phyloP scores from a whole-genome alignment of 2,329 filamentous ascomycete genomes.

The Drechslerella coelobrocha region DNA sequence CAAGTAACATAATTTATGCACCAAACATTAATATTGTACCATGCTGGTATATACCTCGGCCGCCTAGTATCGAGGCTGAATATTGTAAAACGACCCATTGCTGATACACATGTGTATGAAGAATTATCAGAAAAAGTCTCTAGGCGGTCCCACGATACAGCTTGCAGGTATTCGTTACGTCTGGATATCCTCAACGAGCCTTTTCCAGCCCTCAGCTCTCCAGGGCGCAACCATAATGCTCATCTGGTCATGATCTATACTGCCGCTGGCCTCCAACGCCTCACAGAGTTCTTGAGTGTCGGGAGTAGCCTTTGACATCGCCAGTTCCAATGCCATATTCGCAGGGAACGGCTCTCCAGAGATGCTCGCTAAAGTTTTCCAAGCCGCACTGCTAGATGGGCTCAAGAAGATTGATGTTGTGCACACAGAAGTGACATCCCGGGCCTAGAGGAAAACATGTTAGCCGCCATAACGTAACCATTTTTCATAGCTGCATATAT shows the following conservation, averaged over 20 bases:
- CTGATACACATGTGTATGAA: no score
- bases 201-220: conserved; percentile 70
- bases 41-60: no score
- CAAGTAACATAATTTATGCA: no score
- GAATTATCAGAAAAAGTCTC: no score
- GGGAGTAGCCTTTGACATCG: conserved; percentile 71
- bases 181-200: conserved; percentile 59
- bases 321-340: conserved; percentile 83
- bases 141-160: no score
- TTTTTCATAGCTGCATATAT: neutral
- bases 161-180: conserved; percentile 7
- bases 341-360: conserved; percentile 65
- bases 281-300: conserved; percentile 72
- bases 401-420: conserved; percentile 74
- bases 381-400: conserved; percentile 79
- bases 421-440: conserved; percentile 59
- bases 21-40: no score
- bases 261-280: conserved; percentile 77
- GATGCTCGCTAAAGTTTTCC: conserved; percentile 74
- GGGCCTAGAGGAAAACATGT: conserved; percentile 10
- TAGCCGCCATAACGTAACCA: conserved; percentile 1
- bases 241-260: conserved; percentile 74
- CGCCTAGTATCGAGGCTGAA: no score
- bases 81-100: no score
- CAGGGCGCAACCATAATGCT: conserved; percentile 84